phyloP scores from a whole-genome alignment of 2,329 filamentous ascomycete genomes.

The Pleoardoris graminearum region DNA sequence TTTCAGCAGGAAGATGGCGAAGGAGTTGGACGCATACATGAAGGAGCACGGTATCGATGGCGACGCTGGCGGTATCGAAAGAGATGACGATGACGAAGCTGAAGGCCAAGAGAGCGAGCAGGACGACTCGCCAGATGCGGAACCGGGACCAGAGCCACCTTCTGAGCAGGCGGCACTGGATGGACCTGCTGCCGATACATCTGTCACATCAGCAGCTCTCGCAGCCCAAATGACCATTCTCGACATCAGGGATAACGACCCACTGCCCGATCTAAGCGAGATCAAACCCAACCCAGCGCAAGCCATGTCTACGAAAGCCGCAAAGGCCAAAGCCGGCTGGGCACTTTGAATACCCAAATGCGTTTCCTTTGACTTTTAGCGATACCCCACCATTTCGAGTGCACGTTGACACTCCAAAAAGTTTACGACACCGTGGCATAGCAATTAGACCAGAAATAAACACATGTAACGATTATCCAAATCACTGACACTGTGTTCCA shows the following conservation, averaged over 20 bases:
- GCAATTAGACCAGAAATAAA: background rate
- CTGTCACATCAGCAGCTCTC: conserved; percentile 19
- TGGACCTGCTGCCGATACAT: background rate
- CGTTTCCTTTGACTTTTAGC: conserved; percentile 4
- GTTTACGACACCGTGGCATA: background rate
- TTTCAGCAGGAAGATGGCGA: conserved; percentile 95
- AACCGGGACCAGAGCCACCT: background rate
- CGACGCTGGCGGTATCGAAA: conserved; percentile 48
- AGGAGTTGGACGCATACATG: conserved; percentile 90
- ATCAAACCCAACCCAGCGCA: conserved; percentile 30
- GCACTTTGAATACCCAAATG: conserved; percentile 23
- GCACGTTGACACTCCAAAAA: conserved; percentile 3
- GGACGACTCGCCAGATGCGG: background rate
- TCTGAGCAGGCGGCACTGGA: background rate
- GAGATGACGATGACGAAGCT: conserved; percentile 21
- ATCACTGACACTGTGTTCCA: no score
- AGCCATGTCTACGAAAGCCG: conserved; percentile 39
- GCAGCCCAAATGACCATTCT: conserved; percentile 42
- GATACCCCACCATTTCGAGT: conserved; percentile 13
- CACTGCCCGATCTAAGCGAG: conserved; percentile 37
- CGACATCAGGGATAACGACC: conserved; percentile 42
- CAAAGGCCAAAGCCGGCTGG: conserved; percentile 44
- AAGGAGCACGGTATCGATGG: conserved; percentile 67
- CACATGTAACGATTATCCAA: background rate
- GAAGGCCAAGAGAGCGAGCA: conserved; percentile 13